Evolutionary conservation across 2,329 filamentous ascomycete genomes (phyloP), one percentile per base, ranked within the genome.

Genomic region (Trichoderma simmonsii): DNA sequence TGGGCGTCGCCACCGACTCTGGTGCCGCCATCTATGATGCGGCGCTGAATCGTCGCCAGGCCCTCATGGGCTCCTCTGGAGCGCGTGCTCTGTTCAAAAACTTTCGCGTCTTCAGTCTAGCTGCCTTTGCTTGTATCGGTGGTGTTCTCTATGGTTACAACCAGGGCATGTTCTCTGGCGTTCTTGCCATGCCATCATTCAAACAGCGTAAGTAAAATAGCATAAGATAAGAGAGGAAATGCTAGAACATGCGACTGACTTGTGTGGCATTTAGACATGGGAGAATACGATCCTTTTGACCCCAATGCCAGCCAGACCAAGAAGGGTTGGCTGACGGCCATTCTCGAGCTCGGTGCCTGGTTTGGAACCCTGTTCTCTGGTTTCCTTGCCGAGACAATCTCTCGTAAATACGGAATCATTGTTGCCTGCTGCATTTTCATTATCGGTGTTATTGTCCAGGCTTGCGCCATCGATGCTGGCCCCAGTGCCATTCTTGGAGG

Each of bases 321-420:
- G 74, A 89, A 89, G 76, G 88, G 87, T 18, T 89, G 87, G 87
- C 78, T 90, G 6, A 89, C 87, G 1, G 85, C 91, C 2, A 93
- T 93, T 74, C 87, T 94, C 30, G 91, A 94, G 78, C 86, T 94
- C 2, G 92, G 92, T 67, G 92, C 92, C 57, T 94, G 92, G 92
- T 78, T 93, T n/a, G 92, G 92, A 48, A 88, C 90, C 0, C 80
- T 95, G 3, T 84, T 91, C 54, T 92, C 89, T 3, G 90, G 92
- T 1, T 91, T 91, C 77, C 79, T 94, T n/a, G 92, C 92, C 21
- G 92, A 94, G 77, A 84, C 86, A 4, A 79, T 90, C 64, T 92
- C 90, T 2, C 86, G 92, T 61, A 93, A 93, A 79, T 90, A 91
- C 74, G 87, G 88, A 7, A 90, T 93, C 70, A 80, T 94, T 18